Percentiles rank a stretch among this genome's conserved stretches.
phyloP scores from a whole-genome alignment of 2,329 filamentous ascomycete species.

The Plenodomus tracheiphilus region DNA sequence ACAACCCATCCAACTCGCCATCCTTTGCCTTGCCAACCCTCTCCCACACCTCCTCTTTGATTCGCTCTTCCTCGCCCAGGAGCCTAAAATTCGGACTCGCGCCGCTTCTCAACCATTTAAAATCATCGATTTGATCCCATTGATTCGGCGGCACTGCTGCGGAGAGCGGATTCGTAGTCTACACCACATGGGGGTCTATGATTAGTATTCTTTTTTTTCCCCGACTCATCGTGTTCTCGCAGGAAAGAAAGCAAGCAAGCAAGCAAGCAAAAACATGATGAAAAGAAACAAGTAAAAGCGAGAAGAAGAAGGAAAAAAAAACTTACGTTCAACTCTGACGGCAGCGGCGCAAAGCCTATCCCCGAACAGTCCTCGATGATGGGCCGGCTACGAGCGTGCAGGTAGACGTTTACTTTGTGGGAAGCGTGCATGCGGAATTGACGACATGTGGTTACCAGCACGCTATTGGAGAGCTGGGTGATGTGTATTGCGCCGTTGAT shows the following conservation, averaged over 20 bases:
- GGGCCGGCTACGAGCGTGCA: slow-evolving; percentile 79
- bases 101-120: slow-evolving; percentile 91
- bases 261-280: too few relatives aligned
- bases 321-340: too few relatives aligned
- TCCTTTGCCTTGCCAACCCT: too few relatives aligned
- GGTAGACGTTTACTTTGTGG: slow-evolving; percentile 77
- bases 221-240: too few relatives aligned
- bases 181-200: too few relatives aligned
- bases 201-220: background rate
- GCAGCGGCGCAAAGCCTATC: slow-evolving; percentile 79
- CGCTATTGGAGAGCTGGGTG: slow-evolving; percentile 71
- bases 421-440: slow-evolving; percentile 95
- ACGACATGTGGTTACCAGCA: slow-evolving; percentile 73
- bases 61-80: slow-evolving; percentile 62
- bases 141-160: slow-evolving; percentile 60
- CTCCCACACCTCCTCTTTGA: slow-evolving; percentile 37
- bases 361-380: slow-evolving; percentile 88
- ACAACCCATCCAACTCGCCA: too few relatives aligned
- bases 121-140: slow-evolving; percentile 93
- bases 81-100: slow-evolving; percentile 87
- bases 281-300: too few relatives aligned
- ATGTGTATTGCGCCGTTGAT: slow-evolving; percentile 83
- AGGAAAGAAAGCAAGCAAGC: too few relatives aligned
- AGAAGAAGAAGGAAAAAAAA: too few relatives aligned
- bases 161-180: background rate